These are phyloP conservation scores for Amanita rubescens DNA, from an alignment of 768 basidiomycete genomes.

Conservation along the genomic window DNA sequence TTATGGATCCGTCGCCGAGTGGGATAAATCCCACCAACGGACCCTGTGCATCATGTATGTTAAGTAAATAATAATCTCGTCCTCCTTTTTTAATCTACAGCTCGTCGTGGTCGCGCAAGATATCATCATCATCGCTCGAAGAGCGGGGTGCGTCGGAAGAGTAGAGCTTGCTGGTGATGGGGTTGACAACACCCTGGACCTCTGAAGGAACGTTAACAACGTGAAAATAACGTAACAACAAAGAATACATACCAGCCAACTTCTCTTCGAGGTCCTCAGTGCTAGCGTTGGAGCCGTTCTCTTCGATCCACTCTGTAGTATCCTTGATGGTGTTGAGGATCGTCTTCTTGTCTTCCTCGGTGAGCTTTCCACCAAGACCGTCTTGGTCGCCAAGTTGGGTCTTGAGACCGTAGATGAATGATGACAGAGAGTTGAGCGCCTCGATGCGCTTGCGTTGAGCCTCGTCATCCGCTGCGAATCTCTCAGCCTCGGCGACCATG, in stretches of 20 bases:
- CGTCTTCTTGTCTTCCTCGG: constrained; percentile 76
- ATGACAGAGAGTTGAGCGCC: constrained; percentile 73
- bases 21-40: background rate
- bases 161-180: constrained; percentile 83
- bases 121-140: constrained; percentile 30
- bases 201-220: constrained; percentile 25
- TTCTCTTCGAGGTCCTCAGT: constrained; percentile 93
- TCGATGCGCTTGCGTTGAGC: constrained; percentile 78
- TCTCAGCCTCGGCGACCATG: constrained; percentile 92
- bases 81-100: constrained; percentile 19
- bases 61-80: background rate
- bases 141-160: constrained; percentile 24
- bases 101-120: constrained; percentile 39
- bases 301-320: constrained; percentile 87
- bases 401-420: constrained; percentile 84
- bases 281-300: constrained; percentile 64
- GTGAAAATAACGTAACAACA: background rate
- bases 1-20: background rate
- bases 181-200: constrained; percentile 68
- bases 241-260: constrained; percentile 39
- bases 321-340: constrained; percentile 81
- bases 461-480: constrained; percentile 78
- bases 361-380: constrained; percentile 85
- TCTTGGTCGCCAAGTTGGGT: constrained; percentile 80
- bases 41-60: background rate